A percentile compares a stretch with the other conserved stretches of the same genome.
phyloP scores from a whole-genome alignment of 495 filamentous ascomycete species.

The Parmelia sp. region DNA sequence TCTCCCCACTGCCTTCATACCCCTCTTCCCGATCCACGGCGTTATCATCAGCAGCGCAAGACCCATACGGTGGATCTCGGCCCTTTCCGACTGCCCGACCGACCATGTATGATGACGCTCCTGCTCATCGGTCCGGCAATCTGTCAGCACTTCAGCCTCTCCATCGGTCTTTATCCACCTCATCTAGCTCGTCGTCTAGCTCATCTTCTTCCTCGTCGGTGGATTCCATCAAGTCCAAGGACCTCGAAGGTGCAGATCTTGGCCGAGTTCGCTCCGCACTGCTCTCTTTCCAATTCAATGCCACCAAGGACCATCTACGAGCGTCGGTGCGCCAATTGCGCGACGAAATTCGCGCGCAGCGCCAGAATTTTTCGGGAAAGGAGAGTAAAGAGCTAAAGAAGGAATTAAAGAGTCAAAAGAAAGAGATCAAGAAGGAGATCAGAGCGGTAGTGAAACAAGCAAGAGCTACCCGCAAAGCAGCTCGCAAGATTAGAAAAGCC shows the following conservation, averaged over 20 bases:
- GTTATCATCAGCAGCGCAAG: background rate
- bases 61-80: slow-evolving; percentile 3
- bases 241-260: slow-evolving; percentile 18
- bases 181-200: slow-evolving; percentile 32
- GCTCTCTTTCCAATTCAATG: slow-evolving; percentile 17
- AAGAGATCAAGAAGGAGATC: slow-evolving; percentile 19
- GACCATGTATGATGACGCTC: background rate
- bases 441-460: slow-evolving; percentile 19
- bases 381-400: slow-evolving; percentile 13
- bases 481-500: slow-evolving; percentile 16
- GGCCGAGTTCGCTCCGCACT: slow-evolving; percentile 14
- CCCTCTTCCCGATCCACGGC: slow-evolving; percentile 29
- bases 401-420: slow-evolving; percentile 9
- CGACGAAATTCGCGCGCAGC: slow-evolving; percentile 13
- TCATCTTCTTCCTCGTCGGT: slow-evolving; percentile 25
- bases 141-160: background rate
- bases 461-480: slow-evolving; percentile 15
- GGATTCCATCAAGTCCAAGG: slow-evolving; percentile 21
- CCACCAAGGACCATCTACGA: slow-evolving; percentile 10
- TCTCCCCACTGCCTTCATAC: slow-evolving; percentile 23
- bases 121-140: slow-evolving; percentile 2
- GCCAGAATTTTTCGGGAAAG: background rate
- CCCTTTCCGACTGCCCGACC: background rate
- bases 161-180: slow-evolving; percentile 22
- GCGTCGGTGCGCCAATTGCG: slow-evolving; percentile 20